Conservation (phyloP, 352 stramenopile genomes). For the Globisporangium iwayamae region DNA sequence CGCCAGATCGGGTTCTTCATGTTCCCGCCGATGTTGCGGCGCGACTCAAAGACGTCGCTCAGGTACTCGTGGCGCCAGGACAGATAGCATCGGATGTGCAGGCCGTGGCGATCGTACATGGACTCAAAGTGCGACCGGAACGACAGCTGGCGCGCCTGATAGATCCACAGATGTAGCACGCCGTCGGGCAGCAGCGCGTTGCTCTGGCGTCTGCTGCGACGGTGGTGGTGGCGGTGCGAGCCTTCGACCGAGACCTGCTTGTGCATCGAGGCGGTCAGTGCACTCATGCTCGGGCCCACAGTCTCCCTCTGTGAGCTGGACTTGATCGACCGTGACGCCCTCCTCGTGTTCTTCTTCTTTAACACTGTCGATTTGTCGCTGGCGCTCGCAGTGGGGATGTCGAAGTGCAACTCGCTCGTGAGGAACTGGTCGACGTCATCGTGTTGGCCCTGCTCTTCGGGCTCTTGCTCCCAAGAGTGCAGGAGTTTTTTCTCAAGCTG, state of each 20-base stretch:
- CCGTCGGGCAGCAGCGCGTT: conserved; percentile 23
- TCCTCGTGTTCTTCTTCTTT: not conserved
- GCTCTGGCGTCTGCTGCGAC: conserved; percentile 3
- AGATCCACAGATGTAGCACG: conserved; percentile 47
- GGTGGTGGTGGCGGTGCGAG: not conserved
- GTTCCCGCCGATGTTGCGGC: conserved; percentile 33
- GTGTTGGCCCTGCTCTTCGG: not conserved
- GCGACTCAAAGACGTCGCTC: conserved; percentile 38
- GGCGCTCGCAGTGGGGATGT: not conserved
- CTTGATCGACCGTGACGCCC: not conserved
- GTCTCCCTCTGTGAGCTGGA: not conserved
- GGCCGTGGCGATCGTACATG: conserved; percentile 44
- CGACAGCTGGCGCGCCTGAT: conserved; percentile 40
- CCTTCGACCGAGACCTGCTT: not conserved
- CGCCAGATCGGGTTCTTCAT: conserved; percentile 47
- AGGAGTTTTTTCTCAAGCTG: conserved; percentile 3
- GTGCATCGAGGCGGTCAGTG: not conserved
- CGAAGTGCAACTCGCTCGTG: conserved; percentile 6
- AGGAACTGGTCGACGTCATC: conserved; percentile 14
- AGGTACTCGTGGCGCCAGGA: conserved; percentile 18
- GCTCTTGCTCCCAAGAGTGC: not conserved
- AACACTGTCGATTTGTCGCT: not conserved
- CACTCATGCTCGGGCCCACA: not conserved
- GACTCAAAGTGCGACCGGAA: conserved; percentile 36
- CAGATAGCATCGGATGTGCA: conserved; percentile 42